Evolutionary conservation across 192 early-diverging fungal species (phyloP).

Genomic region (Dimargaris verticillata): DNA sequence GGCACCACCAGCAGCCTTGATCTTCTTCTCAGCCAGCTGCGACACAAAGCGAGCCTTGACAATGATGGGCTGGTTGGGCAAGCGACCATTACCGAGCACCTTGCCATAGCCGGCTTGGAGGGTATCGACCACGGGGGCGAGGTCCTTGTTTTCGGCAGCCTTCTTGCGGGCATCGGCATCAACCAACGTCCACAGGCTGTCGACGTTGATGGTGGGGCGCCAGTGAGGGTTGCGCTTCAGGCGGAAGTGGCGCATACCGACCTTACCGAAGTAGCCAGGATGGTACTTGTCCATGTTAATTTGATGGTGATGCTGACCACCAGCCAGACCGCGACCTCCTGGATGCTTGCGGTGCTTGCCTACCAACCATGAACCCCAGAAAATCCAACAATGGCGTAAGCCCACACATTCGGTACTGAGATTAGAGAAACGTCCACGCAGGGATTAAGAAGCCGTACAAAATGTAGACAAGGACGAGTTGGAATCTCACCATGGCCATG

Average conservation of each 20-base stretch:
- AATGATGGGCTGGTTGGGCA: conserved; percentile 81
- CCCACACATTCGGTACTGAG: too few species aligned
- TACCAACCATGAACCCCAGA: neutral
- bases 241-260: conserved; percentile 99
- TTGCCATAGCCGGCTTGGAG: conserved; percentile 74
- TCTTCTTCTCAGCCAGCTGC: conserved; percentile 92
- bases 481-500: too few species aligned
- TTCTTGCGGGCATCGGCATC: conserved; percentile 67
- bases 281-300: conserved; percentile 99
- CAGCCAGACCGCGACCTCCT: conserved; percentile 98
- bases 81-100: conserved; percentile 86
- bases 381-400: too few species aligned
- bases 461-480: too few species aligned
- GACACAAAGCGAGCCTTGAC: conserved; percentile 88
- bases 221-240: conserved; percentile 77
- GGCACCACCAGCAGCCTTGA: conserved; percentile 88
- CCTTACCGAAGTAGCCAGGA: conserved; percentile 99
- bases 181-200: conserved; percentile 86
- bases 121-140: conserved; percentile 87
- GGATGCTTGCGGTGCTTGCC: conserved; percentile 99
- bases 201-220: conserved; percentile 80
- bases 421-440: too few species aligned
- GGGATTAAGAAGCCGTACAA: too few species aligned
- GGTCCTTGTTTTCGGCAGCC: conserved; percentile 65
- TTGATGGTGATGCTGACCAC: conserved; percentile 99